phyloP scores from a whole-genome alignment of 2,329 filamentous ascomycete genomes.

The Monilinia fructicola region DNA sequence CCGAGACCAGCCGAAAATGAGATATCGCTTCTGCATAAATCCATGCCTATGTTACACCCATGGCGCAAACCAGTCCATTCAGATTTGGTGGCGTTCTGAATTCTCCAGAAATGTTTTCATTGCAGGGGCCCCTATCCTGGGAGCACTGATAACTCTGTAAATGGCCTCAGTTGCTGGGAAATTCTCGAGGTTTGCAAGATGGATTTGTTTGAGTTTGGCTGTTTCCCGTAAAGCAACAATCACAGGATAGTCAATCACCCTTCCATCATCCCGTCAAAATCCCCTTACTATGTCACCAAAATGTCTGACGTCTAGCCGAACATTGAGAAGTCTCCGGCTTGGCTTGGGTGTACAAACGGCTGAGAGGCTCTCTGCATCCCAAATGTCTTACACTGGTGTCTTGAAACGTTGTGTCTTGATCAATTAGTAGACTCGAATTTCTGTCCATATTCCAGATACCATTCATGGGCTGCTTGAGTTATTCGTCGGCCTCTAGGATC shows the following conservation, averaged over 20 bases:
- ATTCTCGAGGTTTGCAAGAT: background rate
- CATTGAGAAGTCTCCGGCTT: background rate
- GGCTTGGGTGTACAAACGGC: constrained; percentile 2
- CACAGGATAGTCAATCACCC: background rate
- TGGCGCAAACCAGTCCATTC: constrained; percentile 4
- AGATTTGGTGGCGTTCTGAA: constrained; percentile 7
- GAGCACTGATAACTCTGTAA: constrained; percentile 1
- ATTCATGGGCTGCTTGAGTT: constrained; percentile 28
- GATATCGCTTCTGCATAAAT: constrained; percentile 6
- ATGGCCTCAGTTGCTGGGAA: background rate
- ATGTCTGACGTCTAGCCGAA: constrained; percentile 2
- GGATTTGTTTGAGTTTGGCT: background rate
- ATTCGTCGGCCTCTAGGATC: constrained; percentile 21
- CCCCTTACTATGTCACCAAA: background rate
- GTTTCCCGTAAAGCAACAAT: constrained; percentile 7
- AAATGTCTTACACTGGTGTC: constrained; percentile 1
- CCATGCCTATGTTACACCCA: constrained; percentile 7
- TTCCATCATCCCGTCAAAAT: background rate
- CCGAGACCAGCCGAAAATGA: constrained; percentile 2
- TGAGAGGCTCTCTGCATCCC: constrained; percentile 12
- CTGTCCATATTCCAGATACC: constrained; percentile 24
- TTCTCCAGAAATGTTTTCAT: constrained; percentile 16
- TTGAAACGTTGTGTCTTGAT: constrained; percentile 15
- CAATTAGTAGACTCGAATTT: background rate
- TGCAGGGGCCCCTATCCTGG: constrained; percentile 9